These are phyloP conservation scores for Kernera saxatilis DNA, from an alignment of 345 rosid species.

Conservation along the genomic window DNA sequence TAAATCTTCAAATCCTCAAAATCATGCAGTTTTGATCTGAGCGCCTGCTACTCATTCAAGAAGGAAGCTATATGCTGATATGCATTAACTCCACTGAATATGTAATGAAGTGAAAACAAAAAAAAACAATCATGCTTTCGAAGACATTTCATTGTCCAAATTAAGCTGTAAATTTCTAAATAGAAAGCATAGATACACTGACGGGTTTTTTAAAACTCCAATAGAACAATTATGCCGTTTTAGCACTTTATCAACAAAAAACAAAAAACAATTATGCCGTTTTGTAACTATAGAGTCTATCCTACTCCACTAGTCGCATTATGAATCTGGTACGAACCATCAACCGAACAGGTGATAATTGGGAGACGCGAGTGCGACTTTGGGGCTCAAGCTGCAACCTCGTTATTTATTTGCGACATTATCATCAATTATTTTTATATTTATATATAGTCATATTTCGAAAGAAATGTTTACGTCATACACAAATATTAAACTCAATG, in stretches of 20 bases:
- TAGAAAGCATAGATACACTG: too few relatives aligned
- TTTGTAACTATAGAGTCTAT: neutral
- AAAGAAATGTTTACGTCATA: conserved; percentile 7
- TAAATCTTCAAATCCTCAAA: neutral
- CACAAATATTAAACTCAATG: neutral
- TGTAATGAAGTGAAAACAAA: too few relatives aligned
- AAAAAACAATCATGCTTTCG: too few relatives aligned
- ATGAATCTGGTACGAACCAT: neutral
- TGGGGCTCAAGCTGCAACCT: neutral
- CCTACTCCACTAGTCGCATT: neutral
- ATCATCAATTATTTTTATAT: neutral
- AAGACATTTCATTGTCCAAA: neutral
- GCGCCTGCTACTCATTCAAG: too few relatives aligned
- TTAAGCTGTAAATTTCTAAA: too few relatives aligned
- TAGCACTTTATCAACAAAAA: too few relatives aligned
- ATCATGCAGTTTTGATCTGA: neutral
- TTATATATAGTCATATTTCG: conserved; percentile 2
- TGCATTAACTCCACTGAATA: too few relatives aligned
- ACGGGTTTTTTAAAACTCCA: too few relatives aligned
- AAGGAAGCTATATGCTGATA: too few relatives aligned
- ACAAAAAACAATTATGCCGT: too few relatives aligned
- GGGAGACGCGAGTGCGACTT: neutral
- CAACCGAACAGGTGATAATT: neutral
- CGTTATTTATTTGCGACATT: neutral
- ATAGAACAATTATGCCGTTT: too few relatives aligned